These are phyloP conservation scores for Caryopteris hybrid DNA, from an alignment of 305 asterid genomes.

Conservation along the genomic window DNA sequence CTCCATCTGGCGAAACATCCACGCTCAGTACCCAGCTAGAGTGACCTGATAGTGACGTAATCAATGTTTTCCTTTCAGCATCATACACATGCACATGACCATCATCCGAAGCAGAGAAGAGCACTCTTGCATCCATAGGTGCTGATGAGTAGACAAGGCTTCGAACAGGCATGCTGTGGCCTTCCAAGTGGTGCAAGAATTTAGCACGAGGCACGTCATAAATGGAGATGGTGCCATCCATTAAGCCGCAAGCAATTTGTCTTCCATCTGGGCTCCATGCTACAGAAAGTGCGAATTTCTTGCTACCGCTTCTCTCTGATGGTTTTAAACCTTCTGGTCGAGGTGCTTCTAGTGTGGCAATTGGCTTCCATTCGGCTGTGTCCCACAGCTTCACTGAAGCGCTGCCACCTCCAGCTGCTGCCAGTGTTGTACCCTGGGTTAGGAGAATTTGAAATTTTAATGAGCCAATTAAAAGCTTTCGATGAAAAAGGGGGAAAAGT, in stretches of 20 bases:
- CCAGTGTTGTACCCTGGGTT: slow-evolving; percentile 78
- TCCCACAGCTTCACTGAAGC: slow-evolving; percentile 94
- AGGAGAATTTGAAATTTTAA: background rate
- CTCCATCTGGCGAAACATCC: slow-evolving; percentile 84
- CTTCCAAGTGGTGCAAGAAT: slow-evolving; percentile 82
- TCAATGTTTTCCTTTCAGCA: slow-evolving; percentile 68
- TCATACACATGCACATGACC: slow-evolving; percentile 79
- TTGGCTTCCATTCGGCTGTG: slow-evolving; percentile 72
- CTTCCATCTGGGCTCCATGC: slow-evolving; percentile 90
- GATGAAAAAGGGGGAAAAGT: slow-evolving; percentile 45
- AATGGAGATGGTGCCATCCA: slow-evolving; percentile 88
- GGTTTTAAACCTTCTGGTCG: slow-evolving; percentile 77
- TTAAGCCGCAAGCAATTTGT: slow-evolving; percentile 79
- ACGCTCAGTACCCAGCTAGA: slow-evolving; percentile 90
- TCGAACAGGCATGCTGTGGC: slow-evolving; percentile 86
- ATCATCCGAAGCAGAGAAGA: slow-evolving; percentile 90
- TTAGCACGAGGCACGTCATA: slow-evolving; percentile 67
- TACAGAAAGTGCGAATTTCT: slow-evolving; percentile 87
- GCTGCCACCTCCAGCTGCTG: slow-evolving; percentile 98
- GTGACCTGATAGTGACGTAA: slow-evolving; percentile 79
- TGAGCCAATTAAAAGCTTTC: slow-evolving; percentile 23
- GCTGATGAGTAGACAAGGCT: slow-evolving; percentile 82
- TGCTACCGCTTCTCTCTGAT: slow-evolving; percentile 62
- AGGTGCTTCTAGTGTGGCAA: slow-evolving; percentile 70
- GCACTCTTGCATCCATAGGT: slow-evolving; percentile 73